These are phyloP conservation scores for Pseudonectria buxi DNA, from an alignment of 2,329 filamentous ascomycete genomes.

Conservation along the genomic window DNA sequence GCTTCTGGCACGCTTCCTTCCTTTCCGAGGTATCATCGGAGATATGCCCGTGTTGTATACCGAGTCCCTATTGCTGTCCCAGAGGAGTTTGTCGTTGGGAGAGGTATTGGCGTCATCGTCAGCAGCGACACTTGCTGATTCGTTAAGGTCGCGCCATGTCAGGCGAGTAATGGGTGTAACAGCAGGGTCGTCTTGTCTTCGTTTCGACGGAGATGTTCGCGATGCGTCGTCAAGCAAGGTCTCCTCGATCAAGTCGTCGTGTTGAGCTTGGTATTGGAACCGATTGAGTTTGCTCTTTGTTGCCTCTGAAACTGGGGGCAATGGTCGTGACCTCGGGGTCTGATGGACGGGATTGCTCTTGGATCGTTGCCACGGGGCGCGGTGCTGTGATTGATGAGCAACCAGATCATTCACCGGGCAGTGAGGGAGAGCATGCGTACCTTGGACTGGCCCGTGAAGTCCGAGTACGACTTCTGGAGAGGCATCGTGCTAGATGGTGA, in stretches of 20 bases:
- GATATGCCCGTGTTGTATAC: conserved; percentile 36
- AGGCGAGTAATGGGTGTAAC: conserved; percentile 46
- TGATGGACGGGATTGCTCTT: conserved; percentile 42
- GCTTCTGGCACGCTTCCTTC: conserved; percentile 63
- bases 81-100: conserved; percentile 55
- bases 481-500: conserved; percentile 24
- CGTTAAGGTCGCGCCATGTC: conserved; percentile 53
- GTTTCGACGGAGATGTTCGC: conserved; percentile 7
- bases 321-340: conserved; percentile 29
- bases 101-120: conserved; percentile 44
- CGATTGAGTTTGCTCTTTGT: conserved; percentile 57
- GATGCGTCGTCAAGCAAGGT: conserved; percentile 10
- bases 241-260: conserved; percentile 12
- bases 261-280: conserved; percentile 36
- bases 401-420: background rate
- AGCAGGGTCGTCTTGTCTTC: conserved; percentile 16
- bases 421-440: conserved; percentile 16
- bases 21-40: conserved; percentile 43
- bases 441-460: conserved; percentile 26
- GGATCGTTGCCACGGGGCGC: conserved; percentile 47
- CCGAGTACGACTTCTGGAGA: conserved; percentile 37
- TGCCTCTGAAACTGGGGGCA: conserved; percentile 47
- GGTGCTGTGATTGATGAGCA: conserved; percentile 23
- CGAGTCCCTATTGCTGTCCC: conserved; percentile 46
- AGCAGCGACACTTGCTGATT: conserved; percentile 30